phyloP scores from a whole-genome alignment of 768 basidiomycete genomes.

The Rhodotorula taiwanensis region DNA sequence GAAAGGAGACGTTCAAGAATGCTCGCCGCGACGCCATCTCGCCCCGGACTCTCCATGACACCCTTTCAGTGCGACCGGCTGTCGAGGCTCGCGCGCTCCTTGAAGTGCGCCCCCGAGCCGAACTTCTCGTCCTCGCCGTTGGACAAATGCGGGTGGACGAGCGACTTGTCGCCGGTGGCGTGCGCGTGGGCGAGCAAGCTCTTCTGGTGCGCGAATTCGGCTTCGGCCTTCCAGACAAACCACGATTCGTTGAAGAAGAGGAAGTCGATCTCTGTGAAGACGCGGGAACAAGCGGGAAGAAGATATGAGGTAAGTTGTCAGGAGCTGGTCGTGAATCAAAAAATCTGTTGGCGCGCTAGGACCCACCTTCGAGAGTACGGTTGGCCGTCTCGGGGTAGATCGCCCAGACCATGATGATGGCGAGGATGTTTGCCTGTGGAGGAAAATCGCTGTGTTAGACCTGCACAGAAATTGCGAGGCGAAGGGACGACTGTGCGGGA shows the following conservation, averaged over 20 bases:
- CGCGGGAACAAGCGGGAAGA: not conserved
- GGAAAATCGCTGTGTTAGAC: too few relatives aligned
- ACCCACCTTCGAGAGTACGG: conserved; percentile 4
- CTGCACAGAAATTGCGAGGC: too few relatives aligned
- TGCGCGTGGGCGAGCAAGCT: not conserved
- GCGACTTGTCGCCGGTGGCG: not conserved
- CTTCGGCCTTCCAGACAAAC: conserved; percentile 1
- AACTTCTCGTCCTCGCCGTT: not conserved
- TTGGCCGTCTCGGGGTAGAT: conserved; percentile 19
- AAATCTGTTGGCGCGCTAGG: too few relatives aligned
- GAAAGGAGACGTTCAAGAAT: too few relatives aligned
- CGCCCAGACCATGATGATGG: not conserved
- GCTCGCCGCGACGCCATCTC: too few relatives aligned
- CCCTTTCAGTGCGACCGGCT: too few relatives aligned
- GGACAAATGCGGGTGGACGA: not conserved
- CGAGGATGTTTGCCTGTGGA: conserved; percentile 4
- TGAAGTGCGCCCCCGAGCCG: not conserved
- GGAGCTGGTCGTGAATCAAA: too few relatives aligned
- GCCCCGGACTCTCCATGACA: too few relatives aligned
- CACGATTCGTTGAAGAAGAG: not conserved
- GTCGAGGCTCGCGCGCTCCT: too few relatives aligned
- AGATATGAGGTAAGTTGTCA: not conserved
- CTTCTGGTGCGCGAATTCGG: not conserved
- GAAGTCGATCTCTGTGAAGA: conserved; percentile 6
- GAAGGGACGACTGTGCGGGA: too few relatives aligned